A percentile compares a stretch with the other conserved stretches of the same genome.
phyloP scores from a whole-genome alignment of 2,329 filamentous ascomycete species.

The Annulohypoxylon truncatum region DNA sequence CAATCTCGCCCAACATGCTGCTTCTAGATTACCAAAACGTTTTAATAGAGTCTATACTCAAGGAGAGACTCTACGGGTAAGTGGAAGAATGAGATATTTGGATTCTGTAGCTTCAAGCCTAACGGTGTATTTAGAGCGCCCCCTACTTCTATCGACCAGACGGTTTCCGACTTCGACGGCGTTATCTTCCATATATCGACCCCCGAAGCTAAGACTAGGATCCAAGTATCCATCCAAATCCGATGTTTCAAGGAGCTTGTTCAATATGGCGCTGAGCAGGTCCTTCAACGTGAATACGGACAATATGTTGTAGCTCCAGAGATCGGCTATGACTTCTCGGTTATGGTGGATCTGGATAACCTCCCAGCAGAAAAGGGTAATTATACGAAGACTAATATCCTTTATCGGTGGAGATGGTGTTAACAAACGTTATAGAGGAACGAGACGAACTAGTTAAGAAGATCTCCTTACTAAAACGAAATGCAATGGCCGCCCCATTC shows the following conservation, averaged over 20 bases:
- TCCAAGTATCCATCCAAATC: conserved; percentile 93
- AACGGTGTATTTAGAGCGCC: conserved; percentile 71
- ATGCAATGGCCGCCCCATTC: conserved; percentile 98
- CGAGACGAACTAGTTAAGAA: conserved; percentile 87
- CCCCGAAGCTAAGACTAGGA: conserved; percentile 91
- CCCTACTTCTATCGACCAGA: conserved; percentile 93
- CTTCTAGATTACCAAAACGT: conserved; percentile 99
- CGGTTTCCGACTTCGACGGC: conserved; percentile 98
- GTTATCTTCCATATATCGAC: conserved; percentile 99
- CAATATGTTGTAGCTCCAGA: conserved; percentile 89
- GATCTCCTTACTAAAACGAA: conserved; percentile 93
- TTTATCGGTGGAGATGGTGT: not conserved
- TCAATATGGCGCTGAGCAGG: conserved; percentile 89
- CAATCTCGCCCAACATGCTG: conserved; percentile 71
- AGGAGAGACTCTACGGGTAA: conserved; percentile 92
- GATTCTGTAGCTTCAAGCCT: conserved; percentile 35
- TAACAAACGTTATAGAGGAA: conserved; percentile 68
- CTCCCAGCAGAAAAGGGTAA: conserved; percentile 82
- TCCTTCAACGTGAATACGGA: conserved; percentile 94
- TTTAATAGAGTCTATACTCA: conserved; percentile 94
- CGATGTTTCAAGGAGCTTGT: conserved; percentile 95
- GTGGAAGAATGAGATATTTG: conserved; percentile 35
- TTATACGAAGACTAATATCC: conserved; percentile 11
- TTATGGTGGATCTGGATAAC: conserved; percentile 87
- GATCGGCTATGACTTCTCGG: conserved; percentile 94